These are phyloP conservation scores for Pulchroboletus neoregius DNA, from an alignment of 1,284 basidiomycete genomes.

Conservation along the genomic window DNA sequence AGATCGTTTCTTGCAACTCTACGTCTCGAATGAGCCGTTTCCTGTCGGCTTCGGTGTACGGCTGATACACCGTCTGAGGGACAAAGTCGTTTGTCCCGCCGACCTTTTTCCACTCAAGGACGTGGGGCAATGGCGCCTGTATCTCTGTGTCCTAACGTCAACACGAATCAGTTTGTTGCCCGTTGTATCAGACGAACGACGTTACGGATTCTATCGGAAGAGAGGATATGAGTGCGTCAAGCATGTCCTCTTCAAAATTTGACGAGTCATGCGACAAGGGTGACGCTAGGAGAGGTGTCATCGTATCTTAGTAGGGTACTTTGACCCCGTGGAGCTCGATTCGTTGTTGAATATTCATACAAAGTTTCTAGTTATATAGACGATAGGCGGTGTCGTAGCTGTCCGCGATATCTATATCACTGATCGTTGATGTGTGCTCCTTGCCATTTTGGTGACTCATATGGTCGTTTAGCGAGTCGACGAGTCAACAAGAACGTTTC, in stretches of 20 bases:
- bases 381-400: too few species aligned
- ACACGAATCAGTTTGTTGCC: slow-evolving; percentile 7
- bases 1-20: slow-evolving; percentile 55
- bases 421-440: too few species aligned
- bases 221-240: not conserved
- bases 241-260: not conserved
- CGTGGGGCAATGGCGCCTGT: slow-evolving; percentile 24
- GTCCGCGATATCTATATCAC: too few species aligned
- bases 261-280: slow-evolving; percentile 12
- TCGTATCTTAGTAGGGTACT: too few species aligned
- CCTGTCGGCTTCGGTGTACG: slow-evolving; percentile 68
- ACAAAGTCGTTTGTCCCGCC: slow-evolving; percentile 44
- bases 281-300: slow-evolving; percentile 10
- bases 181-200: not conserved
- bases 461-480: too few species aligned
- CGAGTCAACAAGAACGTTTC: too few species aligned
- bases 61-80: slow-evolving; percentile 65
- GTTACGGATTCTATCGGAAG: slow-evolving; percentile 14
- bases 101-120: slow-evolving; percentile 28
- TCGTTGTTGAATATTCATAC: too few species aligned
- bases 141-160: slow-evolving; percentile 22
- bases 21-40: slow-evolving; percentile 70
- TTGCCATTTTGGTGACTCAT: too few species aligned
- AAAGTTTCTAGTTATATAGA: too few species aligned
- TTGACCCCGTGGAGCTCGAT: too few species aligned